These are phyloP conservation scores for Dendrobium officinale DNA, from an alignment of 106 monocot genomes.

Conservation along the genomic window DNA sequence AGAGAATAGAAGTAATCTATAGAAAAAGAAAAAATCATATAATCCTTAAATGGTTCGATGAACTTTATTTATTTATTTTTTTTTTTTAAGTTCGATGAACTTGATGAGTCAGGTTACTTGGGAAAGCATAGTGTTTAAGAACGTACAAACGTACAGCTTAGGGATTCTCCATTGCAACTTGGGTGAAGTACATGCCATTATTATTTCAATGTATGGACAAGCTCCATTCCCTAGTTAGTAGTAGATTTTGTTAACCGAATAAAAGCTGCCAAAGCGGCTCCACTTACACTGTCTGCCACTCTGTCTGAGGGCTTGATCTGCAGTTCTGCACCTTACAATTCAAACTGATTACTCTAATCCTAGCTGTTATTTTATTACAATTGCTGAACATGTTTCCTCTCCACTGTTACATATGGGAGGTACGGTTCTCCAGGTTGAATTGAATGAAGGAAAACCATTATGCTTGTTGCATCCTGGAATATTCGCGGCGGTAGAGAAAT, in stretches of 20 bases:
- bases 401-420: no score
- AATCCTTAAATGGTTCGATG: background rate
- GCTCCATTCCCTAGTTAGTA: background rate
- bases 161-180: background rate
- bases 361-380: no score
- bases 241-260: background rate
- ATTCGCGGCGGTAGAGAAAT: no score
- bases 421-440: no score
- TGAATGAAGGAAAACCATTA: no score
- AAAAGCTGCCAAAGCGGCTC: no score
- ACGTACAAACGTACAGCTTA: background rate
- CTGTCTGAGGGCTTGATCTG: no score
- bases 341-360: no score
- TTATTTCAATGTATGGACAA: background rate
- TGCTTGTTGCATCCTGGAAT: no score
- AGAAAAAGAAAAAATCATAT: background rate
- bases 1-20: slow-evolving; percentile 8
- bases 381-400: no score
- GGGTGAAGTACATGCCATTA: background rate
- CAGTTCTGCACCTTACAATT: no score
- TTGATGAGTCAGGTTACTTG: background rate
- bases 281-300: no score
- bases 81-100: background rate
- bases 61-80: background rate
- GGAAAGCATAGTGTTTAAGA: background rate